Evolutionary conservation across 352 stramenopile species (phyloP).

Genomic region (Globisporangium nodosum): DNA sequence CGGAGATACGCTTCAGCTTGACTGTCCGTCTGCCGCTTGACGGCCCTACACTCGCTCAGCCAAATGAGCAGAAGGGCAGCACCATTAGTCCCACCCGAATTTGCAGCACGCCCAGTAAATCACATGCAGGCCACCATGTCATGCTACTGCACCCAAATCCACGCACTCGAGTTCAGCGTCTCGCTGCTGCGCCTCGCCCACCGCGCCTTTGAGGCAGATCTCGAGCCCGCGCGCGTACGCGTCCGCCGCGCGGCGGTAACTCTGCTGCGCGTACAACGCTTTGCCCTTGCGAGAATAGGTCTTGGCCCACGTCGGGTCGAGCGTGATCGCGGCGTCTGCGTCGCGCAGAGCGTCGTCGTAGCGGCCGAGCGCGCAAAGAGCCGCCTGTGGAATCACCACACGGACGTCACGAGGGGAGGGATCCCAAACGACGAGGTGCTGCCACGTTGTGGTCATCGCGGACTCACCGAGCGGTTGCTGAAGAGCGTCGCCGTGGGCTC

Average conservation of each 20-base stretch:
- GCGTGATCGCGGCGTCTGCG: constrained; percentile 47
- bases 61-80: too few species aligned
- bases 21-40: constrained; percentile 61
- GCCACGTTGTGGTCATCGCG: too few species aligned
- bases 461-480: constrained; percentile 64
- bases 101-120: too few species aligned
- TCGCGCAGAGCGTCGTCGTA: constrained; percentile 50
- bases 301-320: constrained; percentile 70
- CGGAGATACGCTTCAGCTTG: constrained; percentile 69
- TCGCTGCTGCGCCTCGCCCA: constrained; percentile 58
- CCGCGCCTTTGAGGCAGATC: constrained; percentile 60
- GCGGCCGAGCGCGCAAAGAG: constrained; percentile 52
- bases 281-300: constrained; percentile 79
- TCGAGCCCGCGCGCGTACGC: constrained; percentile 69
- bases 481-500: constrained; percentile 58
- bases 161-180: constrained; percentile 70
- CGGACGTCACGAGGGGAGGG: too few species aligned
- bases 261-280: constrained; percentile 58
- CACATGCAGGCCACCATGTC: neutral
- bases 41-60: constrained; percentile 25
- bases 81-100: too few species aligned
- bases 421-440: too few species aligned
- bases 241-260: constrained; percentile 64
- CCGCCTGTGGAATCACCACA: constrained; percentile 20
- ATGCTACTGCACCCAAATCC: too few species aligned